Percentiles rank a stretch among this genome's conserved stretches.
phyloP scores from a whole-genome alignment of 805 yeast species.

The Candida arabinofermentans region DNA sequence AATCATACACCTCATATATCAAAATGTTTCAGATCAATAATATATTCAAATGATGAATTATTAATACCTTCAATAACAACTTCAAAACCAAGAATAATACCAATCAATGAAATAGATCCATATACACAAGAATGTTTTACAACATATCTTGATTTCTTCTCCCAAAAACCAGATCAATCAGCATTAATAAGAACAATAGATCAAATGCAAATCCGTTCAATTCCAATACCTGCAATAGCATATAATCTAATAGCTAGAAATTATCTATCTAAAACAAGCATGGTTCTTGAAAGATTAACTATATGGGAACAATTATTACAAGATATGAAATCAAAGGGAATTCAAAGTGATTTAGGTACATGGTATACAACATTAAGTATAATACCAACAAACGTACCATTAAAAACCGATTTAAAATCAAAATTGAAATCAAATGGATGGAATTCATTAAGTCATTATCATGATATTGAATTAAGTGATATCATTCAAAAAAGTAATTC shows the following conservation, averaged over 20 bases:
- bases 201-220: constrained; percentile 21
- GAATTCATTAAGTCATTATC: constrained; percentile 11
- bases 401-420: constrained; percentile 9
- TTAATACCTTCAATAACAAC: neutral
- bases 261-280: constrained; percentile 9
- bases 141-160: neutral
- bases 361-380: constrained; percentile 18
- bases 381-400: constrained; percentile 13
- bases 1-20: neutral
- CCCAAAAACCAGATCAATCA: neutral
- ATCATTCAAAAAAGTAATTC: constrained; percentile 8
- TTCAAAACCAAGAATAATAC: neutral
- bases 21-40: neutral
- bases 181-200: neutral
- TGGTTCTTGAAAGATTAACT: constrained; percentile 12
- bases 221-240: neutral
- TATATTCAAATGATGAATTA: neutral
- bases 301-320: constrained; percentile 14
- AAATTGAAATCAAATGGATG: neutral
- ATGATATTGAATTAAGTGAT: constrained; percentile 16
- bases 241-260: constrained; percentile 16
- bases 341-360: constrained; percentile 18
- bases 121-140: neutral
- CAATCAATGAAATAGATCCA: neutral
- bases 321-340: constrained; percentile 9